A percentile compares a stretch with the other conserved stretches of the same genome.
Evolutionary conservation across 2,329 filamentous ascomycete species (phyloP).

Genomic region (Hirsutella thompsonii): DNA sequence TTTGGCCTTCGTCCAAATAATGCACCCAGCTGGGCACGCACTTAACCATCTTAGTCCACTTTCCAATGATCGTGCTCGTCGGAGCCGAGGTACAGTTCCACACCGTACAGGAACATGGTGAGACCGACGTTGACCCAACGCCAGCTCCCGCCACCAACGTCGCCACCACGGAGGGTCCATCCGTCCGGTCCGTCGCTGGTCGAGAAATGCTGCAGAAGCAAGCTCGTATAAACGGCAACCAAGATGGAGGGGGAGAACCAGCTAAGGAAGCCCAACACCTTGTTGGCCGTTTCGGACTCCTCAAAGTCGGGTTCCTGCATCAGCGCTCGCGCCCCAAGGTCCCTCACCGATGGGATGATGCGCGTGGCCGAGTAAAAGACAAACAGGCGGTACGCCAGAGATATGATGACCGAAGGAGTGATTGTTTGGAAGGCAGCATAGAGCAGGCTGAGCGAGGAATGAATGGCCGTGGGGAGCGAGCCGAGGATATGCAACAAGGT

Average conservation of each 20-base stretch:
- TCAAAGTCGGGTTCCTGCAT: constrained; percentile 78
- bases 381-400: constrained; percentile 81
- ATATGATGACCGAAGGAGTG: constrained; percentile 91
- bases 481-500: constrained; percentile 77
- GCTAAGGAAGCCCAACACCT: constrained; percentile 68
- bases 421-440: constrained; percentile 90
- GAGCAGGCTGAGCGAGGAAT: constrained; percentile 74
- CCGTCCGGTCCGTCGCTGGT: constrained; percentile 57
- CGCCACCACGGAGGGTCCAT: constrained; percentile 78
- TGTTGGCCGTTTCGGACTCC: constrained; percentile 71
- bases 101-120: constrained; percentile 80
- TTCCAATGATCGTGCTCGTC: constrained; percentile 93
- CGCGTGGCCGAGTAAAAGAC: constrained; percentile 92
- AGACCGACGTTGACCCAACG: constrained; percentile 85
- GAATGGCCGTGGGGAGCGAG: constrained; percentile 69
- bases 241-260: constrained; percentile 94
- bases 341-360: constrained; percentile 87
- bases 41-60: constrained; percentile 50
- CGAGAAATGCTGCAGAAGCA: constrained; percentile 91
- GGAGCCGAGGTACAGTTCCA: constrained; percentile 79
- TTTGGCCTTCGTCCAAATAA: not conserved
- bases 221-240: constrained; percentile 90
- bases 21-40: not conserved
- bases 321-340: constrained; percentile 70
- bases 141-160: constrained; percentile 72